Evolutionary conservation across 768 basidiomycete genomes (phyloP).

Genomic region (Krasilnikovozyma curviuscula): DNA sequence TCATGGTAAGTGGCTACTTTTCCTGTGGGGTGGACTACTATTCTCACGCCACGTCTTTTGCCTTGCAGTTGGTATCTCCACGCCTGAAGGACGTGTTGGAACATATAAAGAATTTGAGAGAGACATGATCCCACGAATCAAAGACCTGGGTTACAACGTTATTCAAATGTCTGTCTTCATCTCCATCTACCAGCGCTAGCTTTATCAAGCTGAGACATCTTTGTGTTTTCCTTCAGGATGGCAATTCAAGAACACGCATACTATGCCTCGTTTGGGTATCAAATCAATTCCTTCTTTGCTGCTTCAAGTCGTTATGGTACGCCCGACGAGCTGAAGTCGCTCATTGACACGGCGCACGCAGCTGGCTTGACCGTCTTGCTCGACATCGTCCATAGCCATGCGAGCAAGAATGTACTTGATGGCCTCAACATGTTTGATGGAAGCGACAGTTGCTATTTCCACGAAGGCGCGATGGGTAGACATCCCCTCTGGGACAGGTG

Average conservation of each 20-base stretch:
- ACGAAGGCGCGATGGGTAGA: slow-evolving; percentile 68
- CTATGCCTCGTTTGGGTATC: slow-evolving; percentile 97
- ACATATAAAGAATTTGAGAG: slow-evolving; percentile 89
- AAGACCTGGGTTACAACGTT: slow-evolving; percentile 79
- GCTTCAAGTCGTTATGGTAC: slow-evolving; percentile 83
- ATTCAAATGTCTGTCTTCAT: slow-evolving; percentile 49
- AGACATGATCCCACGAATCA: slow-evolving; percentile 68
- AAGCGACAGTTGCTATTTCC: slow-evolving; percentile 94
- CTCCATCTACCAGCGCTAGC: background rate
- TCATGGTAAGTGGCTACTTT: slow-evolving; percentile 32
- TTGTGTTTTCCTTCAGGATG: slow-evolving; percentile 35
- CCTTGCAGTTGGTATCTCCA: slow-evolving; percentile 66
- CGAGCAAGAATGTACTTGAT: slow-evolving; percentile 90
- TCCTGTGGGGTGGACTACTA: background rate
- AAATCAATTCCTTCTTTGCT: slow-evolving; percentile 93
- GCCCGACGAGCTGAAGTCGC: slow-evolving; percentile 86
- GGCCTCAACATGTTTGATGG: slow-evolving; percentile 93
- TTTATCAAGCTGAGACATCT: background rate
- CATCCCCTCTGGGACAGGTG: slow-evolving; percentile 89
- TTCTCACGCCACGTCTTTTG: background rate
- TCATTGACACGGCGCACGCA: slow-evolving; percentile 84
- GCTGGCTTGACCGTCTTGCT: slow-evolving; percentile 84
- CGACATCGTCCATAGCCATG: slow-evolving; percentile 94
- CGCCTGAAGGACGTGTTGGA: slow-evolving; percentile 65
- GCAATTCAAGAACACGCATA: slow-evolving; percentile 96